A percentile compares a stretch with the other conserved stretches of the same genome.
phyloP scores from a whole-genome alignment of 1,284 basidiomycete genomes.

The Quambalaria eucalypti region DNA sequence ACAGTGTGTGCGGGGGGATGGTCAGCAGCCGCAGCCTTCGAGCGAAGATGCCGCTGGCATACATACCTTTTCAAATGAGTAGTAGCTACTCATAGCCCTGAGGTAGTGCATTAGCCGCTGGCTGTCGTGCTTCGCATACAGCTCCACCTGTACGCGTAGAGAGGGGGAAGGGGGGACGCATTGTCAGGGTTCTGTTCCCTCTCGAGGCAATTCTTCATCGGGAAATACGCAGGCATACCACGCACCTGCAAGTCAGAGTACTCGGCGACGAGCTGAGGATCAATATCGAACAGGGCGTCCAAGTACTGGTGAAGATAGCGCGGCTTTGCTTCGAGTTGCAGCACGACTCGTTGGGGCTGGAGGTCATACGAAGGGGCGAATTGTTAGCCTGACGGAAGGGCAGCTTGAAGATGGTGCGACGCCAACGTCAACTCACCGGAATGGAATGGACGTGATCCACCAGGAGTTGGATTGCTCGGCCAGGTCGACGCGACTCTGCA shows the following conservation, averaged over 20 bases:
- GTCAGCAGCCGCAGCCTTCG: no score
- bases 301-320: constrained; percentile 86
- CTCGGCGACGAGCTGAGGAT: constrained; percentile 67
- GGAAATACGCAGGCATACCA: no score
- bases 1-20: no score
- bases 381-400: constrained; percentile 53
- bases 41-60: neutral
- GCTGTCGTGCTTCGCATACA: constrained; percentile 82
- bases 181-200: neutral
- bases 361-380: no score
- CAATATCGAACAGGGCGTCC: constrained; percentile 78
- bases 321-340: constrained; percentile 69
- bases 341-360: constrained; percentile 75
- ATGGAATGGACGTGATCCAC: constrained; percentile 95
- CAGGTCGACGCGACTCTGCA: constrained; percentile 30
- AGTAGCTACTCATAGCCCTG: constrained; percentile 73
- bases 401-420: neutral
- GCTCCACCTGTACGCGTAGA: constrained; percentile 62
- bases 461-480: constrained; percentile 71
- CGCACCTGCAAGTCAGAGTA: constrained; percentile 68
- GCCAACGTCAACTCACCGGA: constrained; percentile 56
- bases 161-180: neutral
- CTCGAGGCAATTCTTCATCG: constrained; percentile 48
- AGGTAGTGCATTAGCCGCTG: constrained; percentile 57
- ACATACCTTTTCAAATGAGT: constrained; percentile 72